Evolutionary conservation across 306 rosid genomes (phyloP).

Genomic region (Purshia tridentata): DNA sequence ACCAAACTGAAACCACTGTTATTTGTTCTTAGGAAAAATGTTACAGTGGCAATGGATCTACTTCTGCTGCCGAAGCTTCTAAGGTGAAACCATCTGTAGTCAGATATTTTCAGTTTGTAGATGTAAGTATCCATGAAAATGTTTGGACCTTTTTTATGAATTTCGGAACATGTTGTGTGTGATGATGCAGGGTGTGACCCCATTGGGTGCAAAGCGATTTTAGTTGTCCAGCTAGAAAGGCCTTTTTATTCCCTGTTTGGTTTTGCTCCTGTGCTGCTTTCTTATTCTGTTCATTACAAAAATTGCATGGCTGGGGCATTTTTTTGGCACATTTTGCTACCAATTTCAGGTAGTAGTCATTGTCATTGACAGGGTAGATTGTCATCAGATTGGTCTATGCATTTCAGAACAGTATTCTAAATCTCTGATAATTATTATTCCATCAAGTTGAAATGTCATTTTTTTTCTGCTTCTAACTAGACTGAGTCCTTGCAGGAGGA

Average conservation of each 20-base stretch:
- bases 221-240: neutral
- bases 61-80: constrained; percentile 57
- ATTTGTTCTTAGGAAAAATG: constrained; percentile 47
- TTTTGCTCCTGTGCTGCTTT: neutral
- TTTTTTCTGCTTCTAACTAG: constrained; percentile 25
- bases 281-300: neutral
- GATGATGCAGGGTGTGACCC: neutral
- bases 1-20: constrained; percentile 9
- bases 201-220: neutral
- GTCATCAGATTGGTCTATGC: neutral
- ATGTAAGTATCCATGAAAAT: constrained; percentile 51
- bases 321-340: neutral
- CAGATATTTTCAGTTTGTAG: constrained; percentile 48
- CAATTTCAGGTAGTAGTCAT: neutral
- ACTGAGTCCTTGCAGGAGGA: constrained; percentile 56
- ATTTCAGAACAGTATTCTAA: neutral
- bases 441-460: neutral
- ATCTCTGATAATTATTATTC: neutral
- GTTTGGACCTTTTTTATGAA: constrained; percentile 4
- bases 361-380: constrained; percentile 1
- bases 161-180: constrained; percentile 10
- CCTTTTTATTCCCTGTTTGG: neutral
- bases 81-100: constrained; percentile 41
- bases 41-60: constrained; percentile 49
- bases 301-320: neutral